phyloP scores from a whole-genome alignment of 2,329 filamentous ascomycete species.

The Xylaria sp. region DNA sequence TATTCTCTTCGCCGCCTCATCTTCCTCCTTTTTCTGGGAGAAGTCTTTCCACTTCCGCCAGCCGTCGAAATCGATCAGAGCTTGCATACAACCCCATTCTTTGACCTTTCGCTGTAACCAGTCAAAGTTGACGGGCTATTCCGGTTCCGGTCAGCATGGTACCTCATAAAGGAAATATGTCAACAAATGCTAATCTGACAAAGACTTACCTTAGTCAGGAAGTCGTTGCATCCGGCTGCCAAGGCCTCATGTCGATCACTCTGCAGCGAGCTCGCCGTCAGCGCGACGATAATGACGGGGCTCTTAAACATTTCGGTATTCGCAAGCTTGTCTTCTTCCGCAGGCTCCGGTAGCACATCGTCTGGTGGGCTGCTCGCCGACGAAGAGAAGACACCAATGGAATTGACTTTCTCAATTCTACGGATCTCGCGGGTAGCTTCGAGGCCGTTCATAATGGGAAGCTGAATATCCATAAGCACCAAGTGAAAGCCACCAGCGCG shows the following conservation, averaged over 20 bases:
- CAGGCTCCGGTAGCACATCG: constrained; percentile 58
- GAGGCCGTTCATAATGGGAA: constrained; percentile 95
- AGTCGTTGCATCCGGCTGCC: constrained; percentile 97
- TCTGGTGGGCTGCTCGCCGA: constrained; percentile 65
- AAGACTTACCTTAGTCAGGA: constrained; percentile 85
- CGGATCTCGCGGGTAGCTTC: constrained; percentile 96
- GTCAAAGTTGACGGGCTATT: constrained; percentile 92
- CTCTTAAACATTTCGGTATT: constrained; percentile 85
- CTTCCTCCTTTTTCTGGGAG: constrained; percentile 58
- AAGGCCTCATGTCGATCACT: constrained; percentile 95
- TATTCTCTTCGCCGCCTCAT: constrained; percentile 56
- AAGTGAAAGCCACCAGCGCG: constrained; percentile 91
- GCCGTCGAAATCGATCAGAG: constrained; percentile 96
- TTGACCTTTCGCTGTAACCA: constrained; percentile 98
- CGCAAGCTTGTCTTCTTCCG: constrained; percentile 74
- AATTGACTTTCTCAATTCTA: constrained; percentile 86
- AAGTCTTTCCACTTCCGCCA: constrained; percentile 98
- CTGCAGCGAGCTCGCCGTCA: constrained; percentile 93
- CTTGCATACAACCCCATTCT: constrained; percentile 99
- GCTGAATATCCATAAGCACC: constrained; percentile 97
- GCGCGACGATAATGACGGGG: constrained; percentile 95
- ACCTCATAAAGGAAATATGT: not conserved
- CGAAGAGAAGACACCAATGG: constrained; percentile 90
- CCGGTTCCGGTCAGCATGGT: constrained; percentile 18
- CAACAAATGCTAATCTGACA: constrained; percentile 1